Base-by-base conservation (phyloP, 768 basidiomycete genomes). In the Mycena maculata region DNA sequence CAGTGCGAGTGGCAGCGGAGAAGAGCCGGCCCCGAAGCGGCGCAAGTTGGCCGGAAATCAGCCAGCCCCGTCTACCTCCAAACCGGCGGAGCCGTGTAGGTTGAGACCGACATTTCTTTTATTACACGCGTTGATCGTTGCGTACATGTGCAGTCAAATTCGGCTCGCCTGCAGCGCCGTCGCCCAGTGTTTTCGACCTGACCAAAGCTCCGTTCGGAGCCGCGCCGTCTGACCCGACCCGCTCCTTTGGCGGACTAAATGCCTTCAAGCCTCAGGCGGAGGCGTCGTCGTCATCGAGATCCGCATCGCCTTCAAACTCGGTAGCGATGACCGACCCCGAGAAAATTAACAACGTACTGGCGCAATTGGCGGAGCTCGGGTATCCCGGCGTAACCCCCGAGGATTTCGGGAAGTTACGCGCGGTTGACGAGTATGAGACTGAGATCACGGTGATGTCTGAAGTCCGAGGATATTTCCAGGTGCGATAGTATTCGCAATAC, bases 391-490 rank as follows among this genome's bases (percentile, higher is more conserved):
- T 80, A 23, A 73, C 64, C 1, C 61, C 62, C 28, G 75, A 75
- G 1, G 78, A 83, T 42, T 74, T 84, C 4, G 74, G 72, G 10
- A 76, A 77, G 62, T 72, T 85, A 18, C 69, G 64, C 4, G 72
- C 75, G 9, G 63, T 73, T 10, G 80, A 83, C 67, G 72, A 78
- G 49, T 85, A 76, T 62, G 83, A 84, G 67, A 76, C 76, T 18
- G 84, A 84, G 72, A 70, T 86, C 30, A 60, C 74, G 18, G 78
- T 82, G 10, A 81, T 82, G 79, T 81, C 84, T 3, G 81, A 84
- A 63, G 79, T 82, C 5, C 72, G 79, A 11, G 83, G 83, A 18
- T 85, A 85, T 69, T 85, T 82, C 74, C 80, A 83, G 70, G 79
- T 85, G 15, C 36, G 58, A 0, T 11, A 5, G 36, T 36, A 16